These are phyloP conservation scores for Nakaseomyces delphensis DNA, from an alignment of 1,139 yeast species.

Conservation along the genomic window DNA sequence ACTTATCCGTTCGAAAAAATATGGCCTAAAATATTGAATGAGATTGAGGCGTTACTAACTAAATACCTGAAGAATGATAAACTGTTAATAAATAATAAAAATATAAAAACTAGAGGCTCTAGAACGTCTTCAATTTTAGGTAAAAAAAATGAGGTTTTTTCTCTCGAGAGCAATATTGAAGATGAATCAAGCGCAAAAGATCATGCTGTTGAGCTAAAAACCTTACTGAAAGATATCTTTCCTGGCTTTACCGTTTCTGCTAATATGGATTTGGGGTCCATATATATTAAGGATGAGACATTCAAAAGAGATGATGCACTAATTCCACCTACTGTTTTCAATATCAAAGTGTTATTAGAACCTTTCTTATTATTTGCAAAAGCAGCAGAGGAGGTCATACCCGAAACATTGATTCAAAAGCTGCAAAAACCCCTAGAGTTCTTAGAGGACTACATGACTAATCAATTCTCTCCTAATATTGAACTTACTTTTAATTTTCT, in stretches of 20 bases:
- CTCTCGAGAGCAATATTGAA: constrained; percentile 28
- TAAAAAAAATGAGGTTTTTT: constrained; percentile 34
- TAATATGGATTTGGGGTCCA: constrained; percentile 34
- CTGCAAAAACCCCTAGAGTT: constrained; percentile 36
- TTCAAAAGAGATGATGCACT: constrained; percentile 55
- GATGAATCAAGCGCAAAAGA: constrained; percentile 30
- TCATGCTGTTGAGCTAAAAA: constrained; percentile 39
- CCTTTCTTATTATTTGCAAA: constrained; percentile 44
- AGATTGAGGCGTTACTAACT: constrained; percentile 41
- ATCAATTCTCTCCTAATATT: constrained; percentile 56
- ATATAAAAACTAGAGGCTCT: constrained; percentile 9
- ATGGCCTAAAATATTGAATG: constrained; percentile 52
- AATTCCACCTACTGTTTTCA: constrained; percentile 68
- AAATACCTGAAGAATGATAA: constrained; percentile 20
- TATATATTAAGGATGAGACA: constrained; percentile 52
- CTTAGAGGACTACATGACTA: constrained; percentile 56
- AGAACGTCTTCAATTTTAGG: constrained; percentile 3
- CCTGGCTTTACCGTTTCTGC: constrained; percentile 47
- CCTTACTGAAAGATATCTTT: constrained; percentile 48
- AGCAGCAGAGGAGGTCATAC: constrained; percentile 41
- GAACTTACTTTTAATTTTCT: constrained; percentile 44
- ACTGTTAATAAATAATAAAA: constrained; percentile 7
- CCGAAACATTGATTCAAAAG: constrained; percentile 25
- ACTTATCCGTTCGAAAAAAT: constrained; percentile 43
- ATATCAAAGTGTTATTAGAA: constrained; percentile 60